These are phyloP conservation scores for Picochlorum sp. DNA, from an alignment of 139 green algal genomes.

Conservation along the genomic window DNA sequence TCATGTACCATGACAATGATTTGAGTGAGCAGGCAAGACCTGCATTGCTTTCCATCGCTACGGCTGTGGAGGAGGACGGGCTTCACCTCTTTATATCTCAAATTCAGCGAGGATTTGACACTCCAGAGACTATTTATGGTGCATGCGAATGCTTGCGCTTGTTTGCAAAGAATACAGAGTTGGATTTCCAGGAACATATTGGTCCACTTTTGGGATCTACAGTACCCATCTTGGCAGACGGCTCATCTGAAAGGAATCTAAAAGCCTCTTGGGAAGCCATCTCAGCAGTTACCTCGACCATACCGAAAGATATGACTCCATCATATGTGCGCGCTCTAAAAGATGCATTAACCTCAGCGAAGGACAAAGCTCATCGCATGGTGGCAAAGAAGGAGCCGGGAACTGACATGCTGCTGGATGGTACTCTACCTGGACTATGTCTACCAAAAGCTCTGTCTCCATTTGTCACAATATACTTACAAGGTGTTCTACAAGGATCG, in stretches of 20 bases:
- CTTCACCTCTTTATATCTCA: conserved; percentile 62
- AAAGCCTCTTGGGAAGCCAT: conserved; percentile 61
- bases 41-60: conserved; percentile 18
- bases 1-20: conserved; percentile 14
- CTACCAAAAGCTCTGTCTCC: conserved; percentile 77
- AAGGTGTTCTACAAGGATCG: conserved; percentile 67
- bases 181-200: conserved; percentile 62
- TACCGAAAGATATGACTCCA: conserved; percentile 78
- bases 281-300: conserved; percentile 45
- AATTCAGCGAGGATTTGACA: conserved; percentile 60
- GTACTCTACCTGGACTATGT: conserved; percentile 74
- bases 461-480: conserved; percentile 87
- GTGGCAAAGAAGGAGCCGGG: conserved; percentile 48
- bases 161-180: conserved; percentile 19
- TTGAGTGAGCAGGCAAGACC: conserved; percentile 2
- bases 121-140: conserved; percentile 30
- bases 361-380: conserved; percentile 61
- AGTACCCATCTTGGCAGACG: conserved; percentile 48
- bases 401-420: background rate
- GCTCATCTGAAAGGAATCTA: conserved; percentile 29
- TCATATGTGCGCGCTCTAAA: conserved; percentile 45
- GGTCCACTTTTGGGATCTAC: conserved; percentile 47
- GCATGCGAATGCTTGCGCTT: conserved; percentile 32
- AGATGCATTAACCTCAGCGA: conserved; percentile 58
- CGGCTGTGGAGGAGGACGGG: conserved; percentile 48